Percentiles rank a stretch among this genome's conserved stretches.
Conservation (phyloP, 306 rosid species). For the Ochetophila trinervis region DNA sequence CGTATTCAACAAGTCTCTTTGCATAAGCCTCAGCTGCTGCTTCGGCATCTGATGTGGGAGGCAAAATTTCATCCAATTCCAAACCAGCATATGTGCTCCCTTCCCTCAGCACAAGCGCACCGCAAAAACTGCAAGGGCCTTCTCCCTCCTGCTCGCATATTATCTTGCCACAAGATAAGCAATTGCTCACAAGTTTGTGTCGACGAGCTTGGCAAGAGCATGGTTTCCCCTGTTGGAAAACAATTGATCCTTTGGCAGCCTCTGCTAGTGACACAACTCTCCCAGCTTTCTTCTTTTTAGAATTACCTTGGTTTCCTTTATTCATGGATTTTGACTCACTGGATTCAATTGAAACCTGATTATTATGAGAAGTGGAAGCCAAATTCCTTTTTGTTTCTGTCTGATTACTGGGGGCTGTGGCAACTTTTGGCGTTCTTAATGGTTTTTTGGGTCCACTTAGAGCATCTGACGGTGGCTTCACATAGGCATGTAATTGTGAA, state of each 20-base stretch:
- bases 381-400: constrained; percentile 41
- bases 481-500: constrained; percentile 68
- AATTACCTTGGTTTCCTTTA: constrained; percentile 59
- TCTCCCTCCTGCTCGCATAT: constrained; percentile 99
- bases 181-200: constrained; percentile 72
- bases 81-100: constrained; percentile 90
- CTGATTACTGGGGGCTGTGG: constrained; percentile 27
- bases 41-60: constrained; percentile 61
- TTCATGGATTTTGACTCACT: constrained; percentile 40
- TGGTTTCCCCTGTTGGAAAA: constrained; percentile 88
- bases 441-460: constrained; percentile 58
- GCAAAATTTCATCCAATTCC: constrained; percentile 70
- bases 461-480: constrained; percentile 72
- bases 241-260: constrained; percentile 87
- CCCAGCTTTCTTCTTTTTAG: constrained; percentile 78
- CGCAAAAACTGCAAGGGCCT: constrained; percentile 92
- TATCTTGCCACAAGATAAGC: constrained; percentile 92
- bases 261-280: constrained; percentile 79
- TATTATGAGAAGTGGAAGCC: constrained; percentile 33
- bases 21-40: constrained; percentile 92
- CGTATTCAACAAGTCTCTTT: constrained; percentile 89
- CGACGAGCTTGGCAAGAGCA: constrained; percentile 88
- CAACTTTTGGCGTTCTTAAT: constrained; percentile 44
- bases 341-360: constrained; percentile 28
- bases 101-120: constrained; percentile 82